phyloP scores from a whole-genome alignment of 2,329 filamentous ascomycete genomes.

The Lachnellula arida region DNA sequence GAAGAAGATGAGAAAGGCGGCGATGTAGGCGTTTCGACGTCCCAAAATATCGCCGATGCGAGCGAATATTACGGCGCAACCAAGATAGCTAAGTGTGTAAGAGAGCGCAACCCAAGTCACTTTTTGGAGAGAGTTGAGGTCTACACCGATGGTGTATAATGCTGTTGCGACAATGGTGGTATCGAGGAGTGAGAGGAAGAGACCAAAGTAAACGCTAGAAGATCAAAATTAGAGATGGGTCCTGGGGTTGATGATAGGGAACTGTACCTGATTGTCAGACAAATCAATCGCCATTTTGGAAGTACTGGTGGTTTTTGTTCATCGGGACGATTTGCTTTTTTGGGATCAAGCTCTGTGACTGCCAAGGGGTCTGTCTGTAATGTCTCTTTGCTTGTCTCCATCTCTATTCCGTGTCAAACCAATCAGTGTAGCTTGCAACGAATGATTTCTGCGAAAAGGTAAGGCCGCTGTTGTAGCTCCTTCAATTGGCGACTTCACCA shows the following conservation, averaged over 20 bases:
- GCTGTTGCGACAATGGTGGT: slow-evolving; percentile 57
- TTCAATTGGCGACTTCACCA: too few relatives aligned
- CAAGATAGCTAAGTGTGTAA: slow-evolving; percentile 40
- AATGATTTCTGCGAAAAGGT: too few relatives aligned
- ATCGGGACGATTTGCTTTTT: neutral
- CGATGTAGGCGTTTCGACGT: slow-evolving; percentile 45
- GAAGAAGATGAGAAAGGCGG: slow-evolving; percentile 48
- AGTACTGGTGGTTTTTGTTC: neutral
- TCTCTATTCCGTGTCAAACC: too few relatives aligned
- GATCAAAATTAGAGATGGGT: neutral
- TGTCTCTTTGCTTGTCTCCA: neutral
- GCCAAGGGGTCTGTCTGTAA: neutral
- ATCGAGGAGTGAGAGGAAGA: slow-evolving; percentile 58
- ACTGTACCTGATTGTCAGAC: slow-evolving; percentile 5
- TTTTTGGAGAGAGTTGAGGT: slow-evolving; percentile 42
- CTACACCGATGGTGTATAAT: slow-evolving; percentile 48
- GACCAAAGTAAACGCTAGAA: slow-evolving; percentile 44
- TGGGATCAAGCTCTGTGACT: neutral
- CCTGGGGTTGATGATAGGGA: neutral
- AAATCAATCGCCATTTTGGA: slow-evolving; percentile 14
- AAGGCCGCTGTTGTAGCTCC: too few relatives aligned
- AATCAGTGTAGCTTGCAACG: too few relatives aligned
- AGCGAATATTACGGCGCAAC: slow-evolving; percentile 51
- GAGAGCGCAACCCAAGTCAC: slow-evolving; percentile 53
- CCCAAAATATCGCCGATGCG: slow-evolving; percentile 52